phyloP scores from a whole-genome alignment of 1,284 basidiomycete species.

The Cutaneotrichosporon dermatis region DNA sequence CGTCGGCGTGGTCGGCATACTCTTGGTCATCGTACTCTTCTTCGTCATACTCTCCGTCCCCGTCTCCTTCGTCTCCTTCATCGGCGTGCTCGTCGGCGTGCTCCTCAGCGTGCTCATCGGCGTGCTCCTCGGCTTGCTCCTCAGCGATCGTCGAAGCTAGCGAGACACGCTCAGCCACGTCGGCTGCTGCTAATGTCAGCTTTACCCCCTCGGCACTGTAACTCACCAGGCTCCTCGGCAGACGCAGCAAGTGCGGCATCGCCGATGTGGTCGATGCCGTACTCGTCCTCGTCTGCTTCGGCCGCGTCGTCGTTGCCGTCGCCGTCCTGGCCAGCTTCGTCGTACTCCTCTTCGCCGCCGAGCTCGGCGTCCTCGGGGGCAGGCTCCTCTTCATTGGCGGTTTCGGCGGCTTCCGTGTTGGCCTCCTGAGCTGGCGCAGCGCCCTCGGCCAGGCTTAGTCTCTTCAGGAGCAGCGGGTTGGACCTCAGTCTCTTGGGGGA shows the following conservation, averaged over 20 bases:
- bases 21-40: background rate
- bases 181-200: background rate
- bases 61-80: background rate
- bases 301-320: background rate
- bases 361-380: background rate
- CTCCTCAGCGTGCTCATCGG: background rate
- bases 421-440: too few species aligned
- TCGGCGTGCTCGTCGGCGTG: background rate
- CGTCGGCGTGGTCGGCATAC: background rate
- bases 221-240: constrained; percentile 2
- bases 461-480: background rate
- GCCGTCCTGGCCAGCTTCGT: background rate
- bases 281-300: constrained; percentile 1
- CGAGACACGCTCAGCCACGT: background rate
- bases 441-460: background rate
- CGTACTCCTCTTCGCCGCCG: background rate
- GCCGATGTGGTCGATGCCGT: constrained; percentile 15
- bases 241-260: constrained; percentile 12
- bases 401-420: background rate
- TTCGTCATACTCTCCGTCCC: background rate
- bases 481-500: too few species aligned
- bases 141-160: background rate
- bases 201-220: too few species aligned
- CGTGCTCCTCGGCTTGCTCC: background rate
- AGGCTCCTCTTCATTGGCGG: background rate